These are phyloP conservation scores for Artomyces pyxidatus DNA, from an alignment of 768 basidiomycete species.

Conservation along the genomic window DNA sequence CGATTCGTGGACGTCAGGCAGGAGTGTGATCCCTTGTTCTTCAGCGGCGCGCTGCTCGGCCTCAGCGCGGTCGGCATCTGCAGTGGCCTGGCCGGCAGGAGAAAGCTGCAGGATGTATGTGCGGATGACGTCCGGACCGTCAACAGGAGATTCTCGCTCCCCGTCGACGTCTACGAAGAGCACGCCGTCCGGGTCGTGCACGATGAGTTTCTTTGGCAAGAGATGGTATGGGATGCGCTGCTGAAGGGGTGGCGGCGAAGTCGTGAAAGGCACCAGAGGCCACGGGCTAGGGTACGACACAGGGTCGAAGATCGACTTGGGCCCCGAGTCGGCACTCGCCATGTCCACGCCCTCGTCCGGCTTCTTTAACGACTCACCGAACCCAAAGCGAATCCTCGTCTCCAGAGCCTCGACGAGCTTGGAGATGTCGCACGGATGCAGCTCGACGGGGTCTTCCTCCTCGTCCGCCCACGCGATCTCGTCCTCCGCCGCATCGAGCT, in stretches of 20 bases:
- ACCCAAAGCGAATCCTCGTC: background rate
- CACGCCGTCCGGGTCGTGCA: slow-evolving; percentile 9
- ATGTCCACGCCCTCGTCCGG: no score
- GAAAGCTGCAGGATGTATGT: background rate
- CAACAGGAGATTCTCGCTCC: no score
- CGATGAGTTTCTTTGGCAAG: slow-evolving; percentile 8
- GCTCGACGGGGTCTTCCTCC: slow-evolving; percentile 27
- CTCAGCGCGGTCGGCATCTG: background rate
- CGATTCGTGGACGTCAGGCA: background rate
- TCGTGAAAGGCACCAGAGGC: background rate
- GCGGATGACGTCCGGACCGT: background rate
- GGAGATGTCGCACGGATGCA: slow-evolving; percentile 8
- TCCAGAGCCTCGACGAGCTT: background rate
- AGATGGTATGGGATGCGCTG: slow-evolving; percentile 5
- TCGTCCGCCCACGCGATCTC: slow-evolving; percentile 28
- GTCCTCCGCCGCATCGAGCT: slow-evolving; percentile 25
- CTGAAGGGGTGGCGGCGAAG: background rate
- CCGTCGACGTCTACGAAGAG: background rate
- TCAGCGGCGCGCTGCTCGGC: background rate
- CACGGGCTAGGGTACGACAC: background rate
- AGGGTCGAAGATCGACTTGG: background rate
- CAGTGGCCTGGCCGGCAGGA: background rate
- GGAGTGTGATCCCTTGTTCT: background rate
- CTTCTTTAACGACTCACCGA: no score
- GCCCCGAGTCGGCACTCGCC: background rate